A percentile compares a stretch with the other conserved stretches of the same genome.
phyloP scores from a whole-genome alignment of 305 asterid genomes.

The Rubia balearica region DNA sequence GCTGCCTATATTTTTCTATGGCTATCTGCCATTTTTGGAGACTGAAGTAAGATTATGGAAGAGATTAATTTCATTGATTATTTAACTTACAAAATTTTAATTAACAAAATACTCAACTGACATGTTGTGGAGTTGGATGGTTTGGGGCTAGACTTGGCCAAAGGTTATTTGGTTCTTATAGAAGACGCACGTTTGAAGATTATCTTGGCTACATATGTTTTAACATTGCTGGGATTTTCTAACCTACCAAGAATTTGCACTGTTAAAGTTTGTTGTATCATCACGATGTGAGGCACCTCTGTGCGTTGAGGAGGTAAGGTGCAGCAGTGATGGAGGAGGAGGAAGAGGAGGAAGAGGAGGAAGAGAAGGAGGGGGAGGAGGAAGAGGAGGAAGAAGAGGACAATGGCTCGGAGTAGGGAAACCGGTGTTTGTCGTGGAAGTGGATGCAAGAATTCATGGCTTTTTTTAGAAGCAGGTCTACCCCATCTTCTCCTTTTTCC shows the following conservation, averaged over 20 bases:
- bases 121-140: slow-evolving; percentile 87
- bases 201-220: too few species aligned
- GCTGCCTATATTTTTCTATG: slow-evolving; percentile 87
- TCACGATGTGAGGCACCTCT: slow-evolving; percentile 1
- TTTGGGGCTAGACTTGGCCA: slow-evolving; percentile 65
- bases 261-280: neutral
- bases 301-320: too few species aligned
- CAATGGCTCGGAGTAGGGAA: too few species aligned
- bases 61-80: neutral
- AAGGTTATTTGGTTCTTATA: slow-evolving; percentile 53
- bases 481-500: too few species aligned
- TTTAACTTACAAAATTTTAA: neutral
- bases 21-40: slow-evolving; percentile 43
- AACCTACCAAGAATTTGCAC: neutral
- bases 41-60: slow-evolving; percentile 49
- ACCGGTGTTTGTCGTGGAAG: too few species aligned
- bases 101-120: slow-evolving; percentile 21
- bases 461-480: too few species aligned
- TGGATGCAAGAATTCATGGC: too few species aligned
- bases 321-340: too few species aligned
- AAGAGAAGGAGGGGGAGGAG: too few species aligned
- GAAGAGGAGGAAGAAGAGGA: too few species aligned
- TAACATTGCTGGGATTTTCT: too few species aligned
- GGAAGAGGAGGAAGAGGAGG: too few species aligned
- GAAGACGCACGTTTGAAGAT: slow-evolving; percentile 74